Base-by-base conservation (phyloP, 352 stramenopile species). In the Phytophthora multivora region DNA sequence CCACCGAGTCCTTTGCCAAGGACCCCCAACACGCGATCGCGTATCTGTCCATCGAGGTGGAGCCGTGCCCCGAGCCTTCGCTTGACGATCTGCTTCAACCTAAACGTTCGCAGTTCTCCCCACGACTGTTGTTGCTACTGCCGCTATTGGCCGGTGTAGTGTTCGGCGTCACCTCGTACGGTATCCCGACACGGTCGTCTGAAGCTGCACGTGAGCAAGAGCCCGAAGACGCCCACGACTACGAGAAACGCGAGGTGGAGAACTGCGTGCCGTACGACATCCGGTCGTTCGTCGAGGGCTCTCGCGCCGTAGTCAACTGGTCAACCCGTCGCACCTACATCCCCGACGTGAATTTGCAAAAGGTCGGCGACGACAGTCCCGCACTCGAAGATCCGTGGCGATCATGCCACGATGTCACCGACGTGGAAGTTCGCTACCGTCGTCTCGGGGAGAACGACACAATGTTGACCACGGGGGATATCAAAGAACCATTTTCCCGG, bases 231-330 rank as follows among this genome's bases (percentile, higher is more conserved):
- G 63, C 73, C 26, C 63, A 69, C 31, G 79, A 89, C 49, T 88
- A 84, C 54, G 66, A 84, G 35, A 88, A 91, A 73, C 78, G 76
- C 52, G 79, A 90, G 58, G 72, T 91, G 36, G 84, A 93, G 63
- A 93, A 93, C 70, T 93, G 84, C 55, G 79, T 91, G 50, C 84
- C 84, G 9, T 87, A 88, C 69, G 73, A 89, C 66, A 86, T 93
- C 45, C 75, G 71, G 16, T 93, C 84, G 31, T 88, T 79, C 48
- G 63, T 83, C 8, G 41, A 86, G 18, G 80, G 70, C 31, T 54
- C 63, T 15, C 69, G 66, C n/a, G 81, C 68, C 2, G 64, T 89
- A 0, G 73, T 93, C 36, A 73, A 90, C 66, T 93, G 84, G 82
- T 68, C 76, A n/a, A 91, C 82, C 33, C 73, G 76, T 23, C 71